Percentiles rank a stretch among this genome's conserved stretches.
These are phyloP conservation scores for Aspergillus pseudonomiae DNA, from an alignment of 2,329 filamentous ascomycete species.

Conservation along the genomic window DNA sequence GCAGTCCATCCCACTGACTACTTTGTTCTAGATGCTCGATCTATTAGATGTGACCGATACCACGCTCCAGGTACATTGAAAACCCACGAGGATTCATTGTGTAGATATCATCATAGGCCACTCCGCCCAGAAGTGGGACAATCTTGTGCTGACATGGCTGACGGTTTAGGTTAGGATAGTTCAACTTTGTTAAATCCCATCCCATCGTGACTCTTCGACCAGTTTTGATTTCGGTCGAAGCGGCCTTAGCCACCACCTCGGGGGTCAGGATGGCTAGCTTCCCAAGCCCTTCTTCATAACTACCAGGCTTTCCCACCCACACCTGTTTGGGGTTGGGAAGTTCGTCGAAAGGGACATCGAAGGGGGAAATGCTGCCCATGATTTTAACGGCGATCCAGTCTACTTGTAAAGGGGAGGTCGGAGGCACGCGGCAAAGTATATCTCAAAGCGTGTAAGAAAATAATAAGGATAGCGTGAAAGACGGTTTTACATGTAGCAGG, in stretches of 20 bases:
- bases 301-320: conserved; percentile 51
- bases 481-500: background rate
- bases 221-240: conserved; percentile 54
- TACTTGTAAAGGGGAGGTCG: background rate
- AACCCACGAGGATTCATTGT: conserved; percentile 52
- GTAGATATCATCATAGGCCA: conserved; percentile 56
- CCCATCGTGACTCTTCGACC: conserved; percentile 56
- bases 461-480: background rate
- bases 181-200: conserved; percentile 60
- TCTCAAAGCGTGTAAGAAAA: background rate
- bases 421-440: background rate
- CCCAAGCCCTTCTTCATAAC: conserved; percentile 56
- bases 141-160: conserved; percentile 56
- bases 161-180: conserved; percentile 58
- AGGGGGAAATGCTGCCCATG: conserved; percentile 20
- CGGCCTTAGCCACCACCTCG: conserved; percentile 53
- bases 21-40: conserved; percentile 44
- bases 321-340: conserved; percentile 54
- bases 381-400: background rate
- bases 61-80: background rate
- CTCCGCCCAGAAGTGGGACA: conserved; percentile 50
- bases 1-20: conserved; percentile 56
- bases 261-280: conserved; percentile 56
- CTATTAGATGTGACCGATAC: background rate
- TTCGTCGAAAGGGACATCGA: conserved; percentile 45